Evolutionary conservation across 225 moss, liverwort and hornwort species (phyloP).

Genomic region (Physcomitrium patens): DNA sequence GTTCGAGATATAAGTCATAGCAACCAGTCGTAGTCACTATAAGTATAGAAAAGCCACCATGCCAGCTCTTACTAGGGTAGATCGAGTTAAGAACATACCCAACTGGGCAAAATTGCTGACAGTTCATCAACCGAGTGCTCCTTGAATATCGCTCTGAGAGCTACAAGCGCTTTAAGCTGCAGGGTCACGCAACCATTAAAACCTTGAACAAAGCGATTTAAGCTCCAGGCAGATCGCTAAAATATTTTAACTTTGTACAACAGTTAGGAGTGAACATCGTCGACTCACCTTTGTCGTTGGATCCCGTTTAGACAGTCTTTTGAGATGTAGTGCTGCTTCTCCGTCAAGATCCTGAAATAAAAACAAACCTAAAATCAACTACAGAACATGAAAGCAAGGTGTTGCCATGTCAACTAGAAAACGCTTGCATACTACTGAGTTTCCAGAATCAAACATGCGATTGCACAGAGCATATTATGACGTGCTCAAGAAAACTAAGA

Average conservation of each 20-base stretch:
- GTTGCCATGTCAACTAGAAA: constrained; percentile 1
- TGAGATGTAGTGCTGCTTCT: constrained; percentile 82
- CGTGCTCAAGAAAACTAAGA: constrained; percentile 8
- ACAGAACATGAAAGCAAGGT: constrained; percentile 22
- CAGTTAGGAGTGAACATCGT: background rate
- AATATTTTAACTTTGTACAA: constrained; percentile 3
- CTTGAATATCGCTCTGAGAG: constrained; percentile 76
- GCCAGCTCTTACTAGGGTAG: constrained; percentile 20
- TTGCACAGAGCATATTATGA: background rate
- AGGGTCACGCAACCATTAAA: constrained; percentile 29
- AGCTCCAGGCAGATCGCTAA: constrained; percentile 4
- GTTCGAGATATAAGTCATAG: constrained; percentile 1
- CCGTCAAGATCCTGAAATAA: constrained; percentile 78
- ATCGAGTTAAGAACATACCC: constrained; percentile 57
- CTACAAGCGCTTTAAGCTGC: constrained; percentile 93
- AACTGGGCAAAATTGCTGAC: constrained; percentile 64
- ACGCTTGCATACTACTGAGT: background rate
- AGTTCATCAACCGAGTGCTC: constrained; percentile 75
- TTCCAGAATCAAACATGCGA: too few relatives aligned
- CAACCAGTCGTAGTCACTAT: background rate
- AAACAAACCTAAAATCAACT: constrained; percentile 24
- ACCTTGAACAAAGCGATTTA: background rate
- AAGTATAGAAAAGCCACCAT: background rate
- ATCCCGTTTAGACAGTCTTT: constrained; percentile 89
- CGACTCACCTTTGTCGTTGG: constrained; percentile 81